phyloP scores from a whole-genome alignment of 1,284 basidiomycete genomes.

The Heterobasidion annosum region DNA sequence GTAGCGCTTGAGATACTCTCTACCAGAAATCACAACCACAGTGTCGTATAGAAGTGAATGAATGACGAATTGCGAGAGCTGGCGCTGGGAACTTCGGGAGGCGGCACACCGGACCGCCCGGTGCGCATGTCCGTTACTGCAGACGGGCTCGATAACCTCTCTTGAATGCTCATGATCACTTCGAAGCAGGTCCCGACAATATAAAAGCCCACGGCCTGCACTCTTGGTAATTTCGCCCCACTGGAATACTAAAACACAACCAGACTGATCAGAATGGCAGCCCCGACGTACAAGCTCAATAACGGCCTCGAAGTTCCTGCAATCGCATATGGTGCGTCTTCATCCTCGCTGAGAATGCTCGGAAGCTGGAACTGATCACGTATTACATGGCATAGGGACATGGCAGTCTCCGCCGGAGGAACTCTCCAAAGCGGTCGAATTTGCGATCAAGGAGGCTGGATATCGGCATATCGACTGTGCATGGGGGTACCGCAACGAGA shows the following conservation, averaged over 20 bases:
- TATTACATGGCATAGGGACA: neutral
- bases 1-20: too few relatives aligned
- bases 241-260: neutral
- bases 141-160: neutral
- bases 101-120: neutral
- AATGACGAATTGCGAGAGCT: too few relatives aligned
- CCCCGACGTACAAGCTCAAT: slow-evolving; percentile 57
- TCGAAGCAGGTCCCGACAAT: neutral
- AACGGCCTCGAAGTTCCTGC: slow-evolving; percentile 61
- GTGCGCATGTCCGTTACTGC: neutral
- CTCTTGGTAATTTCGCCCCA: too few relatives aligned
- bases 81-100: too few relatives aligned
- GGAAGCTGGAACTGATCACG: neutral
- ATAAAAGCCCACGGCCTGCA: too few relatives aligned
- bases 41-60: too few relatives aligned
- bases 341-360: slow-evolving; percentile 10
- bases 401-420: neutral
- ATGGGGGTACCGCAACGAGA: slow-evolving; percentile 54
- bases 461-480: slow-evolving; percentile 80
- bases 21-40: too few relatives aligned
- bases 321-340: slow-evolving; percentile 57
- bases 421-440: neutral
- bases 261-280: slow-evolving; percentile 19
- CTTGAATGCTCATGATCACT: neutral
- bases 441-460: slow-evolving; percentile 43